Percentiles rank a stretch among this genome's conserved stretches.
phyloP scores from a whole-genome alignment of 2,329 filamentous ascomycete genomes.

The Fusarium sp. region DNA sequence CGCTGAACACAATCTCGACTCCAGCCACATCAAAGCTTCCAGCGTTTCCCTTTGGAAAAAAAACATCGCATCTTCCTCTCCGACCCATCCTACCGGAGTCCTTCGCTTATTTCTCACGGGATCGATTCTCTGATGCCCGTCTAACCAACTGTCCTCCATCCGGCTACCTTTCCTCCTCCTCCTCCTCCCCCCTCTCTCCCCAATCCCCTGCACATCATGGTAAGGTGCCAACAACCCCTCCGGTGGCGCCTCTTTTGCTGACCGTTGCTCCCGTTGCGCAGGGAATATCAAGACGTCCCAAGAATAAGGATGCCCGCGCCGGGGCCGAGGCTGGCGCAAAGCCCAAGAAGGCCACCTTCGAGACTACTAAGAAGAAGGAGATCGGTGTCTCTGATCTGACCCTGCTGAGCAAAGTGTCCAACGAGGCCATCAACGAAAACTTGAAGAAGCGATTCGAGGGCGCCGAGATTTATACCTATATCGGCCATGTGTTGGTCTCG shows the following conservation, averaged over 20 bases:
- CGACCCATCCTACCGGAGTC: conserved; percentile 18
- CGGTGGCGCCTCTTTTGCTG: conserved; percentile 23
- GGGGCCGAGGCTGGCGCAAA: conserved; percentile 61
- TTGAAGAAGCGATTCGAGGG: conserved; percentile 98
- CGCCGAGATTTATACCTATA: conserved; percentile 99
- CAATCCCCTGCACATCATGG: conserved; percentile 44
- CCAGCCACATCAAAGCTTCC: conserved; percentile 45
- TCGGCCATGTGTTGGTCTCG: conserved; percentile 98
- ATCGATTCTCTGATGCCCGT: conserved; percentile 41
- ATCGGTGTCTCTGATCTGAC: conserved; percentile 98
- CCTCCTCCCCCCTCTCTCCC: conserved; percentile 29
- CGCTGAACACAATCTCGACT: conserved; percentile 40
- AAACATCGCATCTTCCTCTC: conserved; percentile 39
- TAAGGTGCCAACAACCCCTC: conserved; percentile 40
- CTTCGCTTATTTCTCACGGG: conserved; percentile 15
- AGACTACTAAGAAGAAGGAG: conserved; percentile 98
- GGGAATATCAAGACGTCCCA: conserved; percentile 54
- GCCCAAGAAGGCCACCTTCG: conserved; percentile 95
- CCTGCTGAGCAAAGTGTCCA: conserved; percentile 96
- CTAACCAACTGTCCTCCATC: conserved; percentile 30
- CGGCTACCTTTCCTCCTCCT: conserved; percentile 24
- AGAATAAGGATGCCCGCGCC: conserved; percentile 50
- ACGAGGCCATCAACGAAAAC: conserved; percentile 99
- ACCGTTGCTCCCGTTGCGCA: conserved; percentile 30
- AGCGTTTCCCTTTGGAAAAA: conserved; percentile 30